A percentile compares a stretch with the other conserved stretches of the same genome.
phyloP scores from a whole-genome alignment of 2,329 filamentous ascomycete species.

The Aspergillus uvarum region DNA sequence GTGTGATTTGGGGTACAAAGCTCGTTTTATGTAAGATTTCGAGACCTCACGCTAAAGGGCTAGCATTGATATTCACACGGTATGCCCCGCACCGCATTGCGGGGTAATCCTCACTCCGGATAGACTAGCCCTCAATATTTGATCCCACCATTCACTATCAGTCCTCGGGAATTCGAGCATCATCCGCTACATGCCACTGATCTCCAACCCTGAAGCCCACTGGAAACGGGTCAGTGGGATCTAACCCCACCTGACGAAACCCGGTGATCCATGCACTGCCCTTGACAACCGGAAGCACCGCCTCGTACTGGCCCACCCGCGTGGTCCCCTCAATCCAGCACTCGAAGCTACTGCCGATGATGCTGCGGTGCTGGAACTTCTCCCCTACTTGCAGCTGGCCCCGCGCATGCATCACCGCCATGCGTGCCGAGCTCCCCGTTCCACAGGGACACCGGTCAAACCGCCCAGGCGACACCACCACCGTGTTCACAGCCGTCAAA shows the following conservation, averaged over 20 bases:
- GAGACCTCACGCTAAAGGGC: too few relatives aligned
- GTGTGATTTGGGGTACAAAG: too few relatives aligned
- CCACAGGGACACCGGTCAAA: conserved; percentile 50
- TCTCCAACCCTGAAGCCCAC: too few relatives aligned
- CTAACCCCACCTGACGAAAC: conserved; percentile 43
- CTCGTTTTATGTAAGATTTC: too few relatives aligned
- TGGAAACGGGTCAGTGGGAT: conserved; percentile 30
- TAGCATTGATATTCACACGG: too few relatives aligned
- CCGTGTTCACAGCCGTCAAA: conserved; percentile 36
- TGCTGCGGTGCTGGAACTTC: conserved; percentile 39
- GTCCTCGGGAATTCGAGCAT: too few relatives aligned
- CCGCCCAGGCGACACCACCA: conserved; percentile 47
- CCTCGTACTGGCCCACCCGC: conserved; percentile 41
- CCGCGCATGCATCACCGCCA: conserved; percentile 46
- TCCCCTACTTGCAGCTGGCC: conserved; percentile 39
- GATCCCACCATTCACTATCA: too few relatives aligned
- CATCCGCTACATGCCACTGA: too few relatives aligned
- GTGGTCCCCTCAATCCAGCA: conserved; percentile 38
- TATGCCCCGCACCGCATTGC: too few relatives aligned
- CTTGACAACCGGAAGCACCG: conserved; percentile 43
- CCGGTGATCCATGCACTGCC: conserved; percentile 49
- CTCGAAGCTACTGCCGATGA: conserved; percentile 46
- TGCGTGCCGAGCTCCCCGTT: conserved; percentile 45
- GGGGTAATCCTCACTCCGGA: too few relatives aligned
- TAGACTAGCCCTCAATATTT: too few relatives aligned